A percentile compares a stretch with the other conserved stretches of the same genome.
These are phyloP conservation scores for Dendrobium catenatum DNA, from an alignment of 106 monocot species.

Conservation along the genomic window DNA sequence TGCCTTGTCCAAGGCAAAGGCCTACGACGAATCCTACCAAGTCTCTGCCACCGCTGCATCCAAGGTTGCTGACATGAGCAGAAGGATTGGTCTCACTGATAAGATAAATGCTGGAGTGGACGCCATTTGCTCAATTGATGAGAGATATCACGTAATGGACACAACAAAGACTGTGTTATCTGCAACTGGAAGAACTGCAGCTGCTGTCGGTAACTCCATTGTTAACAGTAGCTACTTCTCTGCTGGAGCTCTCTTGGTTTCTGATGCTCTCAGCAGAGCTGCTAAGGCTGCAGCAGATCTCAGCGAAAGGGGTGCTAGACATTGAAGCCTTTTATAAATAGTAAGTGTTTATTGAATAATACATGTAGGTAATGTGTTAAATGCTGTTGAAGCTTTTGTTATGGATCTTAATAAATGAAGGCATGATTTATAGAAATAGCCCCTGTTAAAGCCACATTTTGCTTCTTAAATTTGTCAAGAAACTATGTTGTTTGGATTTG, in stretches of 20 bases:
- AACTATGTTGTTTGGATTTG: too few relatives aligned
- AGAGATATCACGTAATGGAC: constrained; percentile 49
- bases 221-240: constrained; percentile 91
- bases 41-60: constrained; percentile 63
- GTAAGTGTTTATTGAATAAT: background rate
- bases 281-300: constrained; percentile 63
- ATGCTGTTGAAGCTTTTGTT: background rate
- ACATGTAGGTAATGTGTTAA: background rate
- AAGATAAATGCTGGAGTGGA: constrained; percentile 56
- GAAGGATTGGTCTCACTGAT: constrained; percentile 60
- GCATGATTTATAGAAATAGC: background rate
- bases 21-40: constrained; percentile 56
- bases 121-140: constrained; percentile 46
- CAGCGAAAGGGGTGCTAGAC: constrained; percentile 20
- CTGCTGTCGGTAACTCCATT: constrained; percentile 36
- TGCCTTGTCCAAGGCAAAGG: constrained; percentile 64
- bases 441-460: background rate
- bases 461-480: too few relatives aligned
- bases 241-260: constrained; percentile 69
- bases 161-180: constrained; percentile 57
- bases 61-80: constrained; percentile 68
- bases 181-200: constrained; percentile 50
- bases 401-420: background rate
- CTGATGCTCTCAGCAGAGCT: constrained; percentile 64
- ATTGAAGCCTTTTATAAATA: background rate